Evolutionary conservation across 1,139 yeast genomes (phyloP).

Genomic region (Geotrichum siamense): DNA sequence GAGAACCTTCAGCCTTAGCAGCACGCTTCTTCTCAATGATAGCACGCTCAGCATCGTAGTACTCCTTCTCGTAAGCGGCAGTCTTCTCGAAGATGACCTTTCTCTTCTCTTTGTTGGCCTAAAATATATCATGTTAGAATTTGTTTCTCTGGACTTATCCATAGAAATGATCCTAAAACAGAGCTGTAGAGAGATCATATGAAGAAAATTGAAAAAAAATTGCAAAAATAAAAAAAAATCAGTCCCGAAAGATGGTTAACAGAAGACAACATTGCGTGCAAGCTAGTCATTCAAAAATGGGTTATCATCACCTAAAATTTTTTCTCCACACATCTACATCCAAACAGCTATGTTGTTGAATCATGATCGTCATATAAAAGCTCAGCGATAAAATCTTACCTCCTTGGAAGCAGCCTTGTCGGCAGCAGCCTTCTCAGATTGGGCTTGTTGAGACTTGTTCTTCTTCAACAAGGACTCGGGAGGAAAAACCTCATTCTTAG

Average conservation of each 20-base stretch:
- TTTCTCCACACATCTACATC: neutral
- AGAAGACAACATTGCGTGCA: conserved; percentile 72
- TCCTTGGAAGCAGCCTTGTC: conserved; percentile 87
- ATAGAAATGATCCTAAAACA: conserved; percentile 24
- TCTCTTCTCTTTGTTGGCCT: conserved; percentile 48
- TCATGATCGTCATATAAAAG: too few species aligned
- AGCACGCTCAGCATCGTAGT: conserved; percentile 91
- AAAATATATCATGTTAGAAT: conserved; percentile 23
- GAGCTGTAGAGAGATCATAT: neutral
- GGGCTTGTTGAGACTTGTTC: conserved; percentile 57
- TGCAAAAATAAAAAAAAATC: conserved; percentile 36
- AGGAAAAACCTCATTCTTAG: conserved; percentile 33
- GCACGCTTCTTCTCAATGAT: conserved; percentile 89
- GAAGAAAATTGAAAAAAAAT: neutral
- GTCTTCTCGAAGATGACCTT: conserved; percentile 94
- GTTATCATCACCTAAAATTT: conserved; percentile 19
- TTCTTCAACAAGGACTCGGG: conserved; percentile 98
- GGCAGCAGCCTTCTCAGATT: conserved; percentile 72
- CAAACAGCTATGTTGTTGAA: neutral
- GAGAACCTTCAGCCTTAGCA: conserved; percentile 81
- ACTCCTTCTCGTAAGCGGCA: conserved; percentile 96
- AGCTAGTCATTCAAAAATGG: conserved; percentile 30
- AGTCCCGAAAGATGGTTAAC: conserved; percentile 99
- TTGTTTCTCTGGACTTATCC: conserved; percentile 18
- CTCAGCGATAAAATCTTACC: conserved; percentile 41